These are phyloP conservation scores for Candida gorgasii DNA, from an alignment of 805 yeast species.

Conservation along the genomic window DNA sequence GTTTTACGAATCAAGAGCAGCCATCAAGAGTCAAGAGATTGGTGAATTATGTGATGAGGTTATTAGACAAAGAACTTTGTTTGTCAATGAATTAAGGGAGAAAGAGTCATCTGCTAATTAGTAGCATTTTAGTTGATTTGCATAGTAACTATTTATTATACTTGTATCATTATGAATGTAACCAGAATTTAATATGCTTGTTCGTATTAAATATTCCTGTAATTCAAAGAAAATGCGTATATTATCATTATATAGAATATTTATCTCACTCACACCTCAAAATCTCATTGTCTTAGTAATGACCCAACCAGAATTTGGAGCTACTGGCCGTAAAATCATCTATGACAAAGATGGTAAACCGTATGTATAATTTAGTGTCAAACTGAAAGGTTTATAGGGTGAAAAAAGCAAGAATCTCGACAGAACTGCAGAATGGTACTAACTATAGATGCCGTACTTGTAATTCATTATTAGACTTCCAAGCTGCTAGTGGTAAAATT, in stretches of 20 bases:
- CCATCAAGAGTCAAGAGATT: constrained; percentile 73
- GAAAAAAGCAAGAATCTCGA: too few relatives aligned
- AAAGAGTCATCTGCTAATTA: not conserved
- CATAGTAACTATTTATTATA: too few relatives aligned
- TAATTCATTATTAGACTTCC: constrained; percentile 78
- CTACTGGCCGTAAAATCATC: constrained; percentile 65
- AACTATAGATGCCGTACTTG: constrained; percentile 77
- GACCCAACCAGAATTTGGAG: constrained; percentile 47
- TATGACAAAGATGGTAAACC: constrained; percentile 93
- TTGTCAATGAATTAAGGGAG: constrained; percentile 10
- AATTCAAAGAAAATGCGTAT: too few relatives aligned
- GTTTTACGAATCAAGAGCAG: constrained; percentile 61
- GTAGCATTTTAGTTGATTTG: too few relatives aligned
- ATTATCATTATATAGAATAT: not conserved
- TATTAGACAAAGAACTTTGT: constrained; percentile 23
- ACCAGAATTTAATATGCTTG: too few relatives aligned
- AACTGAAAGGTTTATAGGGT: not conserved
- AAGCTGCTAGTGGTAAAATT: constrained; percentile 46
- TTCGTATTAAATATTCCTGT: too few relatives aligned
- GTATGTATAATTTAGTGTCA: constrained; percentile 56
- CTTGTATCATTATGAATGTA: too few relatives aligned
- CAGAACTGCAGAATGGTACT: too few relatives aligned
- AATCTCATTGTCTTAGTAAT: constrained; percentile 9
- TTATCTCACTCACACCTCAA: constrained; percentile 1
- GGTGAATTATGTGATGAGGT: constrained; percentile 62